Evolutionary conservation across 306 rosid species (phyloP).

Genomic region (Quercus alba): DNA sequence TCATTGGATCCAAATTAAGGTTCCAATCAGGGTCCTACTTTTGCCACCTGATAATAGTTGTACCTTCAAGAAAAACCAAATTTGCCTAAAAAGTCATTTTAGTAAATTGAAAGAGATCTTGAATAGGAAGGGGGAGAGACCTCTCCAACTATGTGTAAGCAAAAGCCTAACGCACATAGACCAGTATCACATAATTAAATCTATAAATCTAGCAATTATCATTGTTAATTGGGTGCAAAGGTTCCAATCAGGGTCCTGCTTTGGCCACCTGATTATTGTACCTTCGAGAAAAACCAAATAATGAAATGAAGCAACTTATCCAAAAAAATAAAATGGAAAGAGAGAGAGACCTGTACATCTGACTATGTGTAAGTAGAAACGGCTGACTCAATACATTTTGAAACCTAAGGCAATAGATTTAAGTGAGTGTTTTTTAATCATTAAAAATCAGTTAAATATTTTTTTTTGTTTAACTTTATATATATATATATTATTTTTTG

Average conservation of each 20-base stretch:
- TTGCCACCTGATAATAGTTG: slow-evolving; percentile 9
- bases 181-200: too few relatives aligned
- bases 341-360: not conserved
- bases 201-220: not conserved
- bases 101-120: slow-evolving; percentile 1
- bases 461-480: too few relatives aligned
- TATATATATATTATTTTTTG: too few relatives aligned
- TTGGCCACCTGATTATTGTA: slow-evolving; percentile 15
- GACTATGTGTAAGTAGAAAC: not conserved
- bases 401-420: too few relatives aligned
- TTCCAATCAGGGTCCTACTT: not conserved
- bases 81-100: not conserved
- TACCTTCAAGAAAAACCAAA: not conserved
- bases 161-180: not conserved
- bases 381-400: too few relatives aligned
- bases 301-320: not conserved
- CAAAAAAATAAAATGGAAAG: not conserved
- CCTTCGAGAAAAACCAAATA: not conserved
- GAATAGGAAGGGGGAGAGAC: slow-evolving; percentile 6
- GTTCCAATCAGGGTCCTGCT: not conserved
- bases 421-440: too few relatives aligned
- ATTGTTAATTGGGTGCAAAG: slow-evolving; percentile 6
- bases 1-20: not conserved
- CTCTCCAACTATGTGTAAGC: not conserved
- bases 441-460: too few relatives aligned